Base-by-base conservation (phyloP, 169 alveolate species). In the Cryptosporidium tyzzeri region DNA sequence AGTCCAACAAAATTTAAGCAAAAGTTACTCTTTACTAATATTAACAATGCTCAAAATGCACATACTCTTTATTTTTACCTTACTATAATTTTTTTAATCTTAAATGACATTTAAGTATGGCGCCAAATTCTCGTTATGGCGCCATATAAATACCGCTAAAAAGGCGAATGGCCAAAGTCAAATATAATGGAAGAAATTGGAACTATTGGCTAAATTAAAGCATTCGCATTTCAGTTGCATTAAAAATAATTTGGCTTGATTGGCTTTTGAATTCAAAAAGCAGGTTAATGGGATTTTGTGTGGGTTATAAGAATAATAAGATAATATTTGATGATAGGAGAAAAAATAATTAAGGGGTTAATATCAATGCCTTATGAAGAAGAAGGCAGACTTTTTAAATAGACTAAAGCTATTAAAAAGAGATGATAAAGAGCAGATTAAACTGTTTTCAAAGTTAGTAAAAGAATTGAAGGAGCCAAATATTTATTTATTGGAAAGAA, bases 401-500 rank as follows among this genome's bases (percentile, higher is more conserved):
- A 80, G 23, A 29, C 44, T 80, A 48, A 80, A 44, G 75, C 80
- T 80, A 41, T 29, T 80, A 16, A 33, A 7, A 62, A 45, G 41
- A 29, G 50, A 62, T 12, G 89, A 80, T 62, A 12, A 0, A 18
- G 62, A 65, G 16, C 37, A 35, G 62, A 65, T 80, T n/a, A 65
- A 59, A 41, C 18, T 80, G 35, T 41, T 80, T 10, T 45, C 62
- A 48, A 59, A 44, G 29, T 59, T 80, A 48, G 68, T 80, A 14
- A 80, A 37, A 10, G 75, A 65, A 26, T 62, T 80, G 26, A 80
- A 48, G 29, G 89, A 80, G 59, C 75, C 89, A 41, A 80, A 80
- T 35, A 80, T 80, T 45, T 80, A 80, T 65, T 67, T 80, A 12
- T 44, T 80, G 12, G 89, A 80, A 39, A 80, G 89, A 37, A 41